Evolutionary conservation across 2,329 filamentous ascomycete species (phyloP).

Genomic region (Raffaelea ambrosiae): DNA sequence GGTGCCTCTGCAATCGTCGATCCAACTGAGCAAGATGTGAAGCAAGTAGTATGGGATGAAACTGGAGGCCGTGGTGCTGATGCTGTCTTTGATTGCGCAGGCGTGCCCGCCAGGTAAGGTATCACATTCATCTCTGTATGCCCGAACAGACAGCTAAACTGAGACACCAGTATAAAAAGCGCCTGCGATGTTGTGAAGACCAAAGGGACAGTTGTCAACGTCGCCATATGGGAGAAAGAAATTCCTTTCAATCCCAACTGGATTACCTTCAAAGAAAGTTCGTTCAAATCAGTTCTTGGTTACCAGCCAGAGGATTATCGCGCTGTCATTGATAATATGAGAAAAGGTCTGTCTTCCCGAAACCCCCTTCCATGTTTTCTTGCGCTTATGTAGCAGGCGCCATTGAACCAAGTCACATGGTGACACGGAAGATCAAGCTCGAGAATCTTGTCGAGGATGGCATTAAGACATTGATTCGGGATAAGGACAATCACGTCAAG

Average conservation of each 20-base stretch:
- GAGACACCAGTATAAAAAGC: background rate
- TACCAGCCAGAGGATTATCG: conserved; percentile 2
- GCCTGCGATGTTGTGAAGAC: conserved; percentile 1
- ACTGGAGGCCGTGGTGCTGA: conserved; percentile 5
- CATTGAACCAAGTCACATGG: conserved; percentile 2
- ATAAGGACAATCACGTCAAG: conserved; percentile 6
- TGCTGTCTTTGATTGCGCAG: conserved; percentile 13
- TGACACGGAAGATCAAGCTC: conserved; percentile 2
- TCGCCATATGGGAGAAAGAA: conserved; percentile 5
- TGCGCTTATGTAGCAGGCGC: too few species aligned
- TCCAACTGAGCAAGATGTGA: conserved; percentile 26
- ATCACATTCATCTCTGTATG: too few species aligned
- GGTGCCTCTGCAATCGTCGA: conserved; percentile 44
- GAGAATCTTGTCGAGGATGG: conserved; percentile 3
- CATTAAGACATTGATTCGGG: conserved; percentile 2
- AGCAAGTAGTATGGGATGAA: background rate
- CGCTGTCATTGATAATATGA: conserved; percentile 3
- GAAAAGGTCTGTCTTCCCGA: background rate
- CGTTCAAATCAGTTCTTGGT: conserved; percentile 3
- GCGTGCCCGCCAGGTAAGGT: conserved; percentile 6
- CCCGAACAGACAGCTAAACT: too few species aligned
- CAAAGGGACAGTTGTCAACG: conserved; percentile 5
- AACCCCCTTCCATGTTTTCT: background rate
- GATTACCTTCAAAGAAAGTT: conserved; percentile 1
- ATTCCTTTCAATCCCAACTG: conserved; percentile 4